Base-by-base conservation (phyloP, 176 grass and related monocot species). In the Eragrostis curvula region DNA sequence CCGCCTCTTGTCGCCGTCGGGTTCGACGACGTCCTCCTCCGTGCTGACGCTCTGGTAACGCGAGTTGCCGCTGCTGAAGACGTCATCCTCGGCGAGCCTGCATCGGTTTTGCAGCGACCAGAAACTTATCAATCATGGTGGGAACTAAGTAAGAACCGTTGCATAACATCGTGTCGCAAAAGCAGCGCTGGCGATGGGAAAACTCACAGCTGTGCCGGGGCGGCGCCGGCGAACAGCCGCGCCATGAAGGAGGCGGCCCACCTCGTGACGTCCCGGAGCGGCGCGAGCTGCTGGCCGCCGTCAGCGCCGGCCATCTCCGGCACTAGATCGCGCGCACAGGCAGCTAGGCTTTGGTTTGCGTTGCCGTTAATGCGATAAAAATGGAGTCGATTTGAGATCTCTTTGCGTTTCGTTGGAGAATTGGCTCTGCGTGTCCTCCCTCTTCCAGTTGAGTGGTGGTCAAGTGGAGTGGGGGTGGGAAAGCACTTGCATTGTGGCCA, bases 211-310 rank as follows among this genome's bases (percentile, higher is more conserved):
- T 86, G 58, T 12, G 75, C 79, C 45, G 86, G 73, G 7, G 76
- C 75, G 29, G 66, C 83, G 51, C 86, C 86, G 83, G 88, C 79
- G 44, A 65, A 87, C 70, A 92, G 53, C 80, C 90, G 32, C 28
- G 86, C 75, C 46, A 87, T 58, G 79, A 87, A 91, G 48, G 30
- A 78, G 27, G 72, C 79, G 41, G 81, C 89, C 65, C 84, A 78
- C 72, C 74, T 84, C 48, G 50, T 73, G 41, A 81, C 25, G 64
- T 77, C 85, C 9, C 86, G 45, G 24, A 83, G 58, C 12, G 25
- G 41, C 42, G 28, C 10, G 24, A 55, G 30, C 45, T 70, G 30
- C 45, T 70, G 50, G 14, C 24, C 8, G 71, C 61, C 71, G 23
- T 68, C 27, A 5, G 47, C 24, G 25, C 41, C 73, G 39, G 73